Percentiles rank a stretch among this genome's conserved stretches.
Conservation (phyloP, 352 stramenopile species). For the Thalassiosira livingstoniorum region DNA sequence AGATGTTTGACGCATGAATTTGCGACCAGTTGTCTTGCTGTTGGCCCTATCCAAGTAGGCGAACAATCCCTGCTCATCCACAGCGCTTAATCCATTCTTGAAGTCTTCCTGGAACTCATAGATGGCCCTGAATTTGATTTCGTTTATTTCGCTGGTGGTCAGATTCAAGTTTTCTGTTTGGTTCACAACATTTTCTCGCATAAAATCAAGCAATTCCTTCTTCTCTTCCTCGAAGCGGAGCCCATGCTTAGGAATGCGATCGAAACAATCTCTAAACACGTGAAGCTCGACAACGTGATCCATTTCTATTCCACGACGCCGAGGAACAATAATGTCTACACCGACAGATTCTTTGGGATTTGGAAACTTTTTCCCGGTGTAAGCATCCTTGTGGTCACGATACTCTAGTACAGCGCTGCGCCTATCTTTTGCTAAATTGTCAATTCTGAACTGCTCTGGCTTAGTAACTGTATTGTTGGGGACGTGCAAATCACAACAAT, state of each 20-base stretch:
- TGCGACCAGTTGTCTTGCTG: not conserved
- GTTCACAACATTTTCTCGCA: conserved; percentile 10
- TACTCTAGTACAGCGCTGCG: conserved; percentile 1
- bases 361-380: not conserved
- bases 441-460: conserved; percentile 8
- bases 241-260: conserved; percentile 11
- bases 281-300: conserved; percentile 27
- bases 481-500: not conserved
- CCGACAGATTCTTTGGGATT: no score
- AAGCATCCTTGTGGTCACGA: conserved; percentile 9
- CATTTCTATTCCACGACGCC: conserved; percentile 1
- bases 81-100: not conserved
- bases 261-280: conserved; percentile 7
- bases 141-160: not conserved
- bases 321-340: no score
- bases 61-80: not conserved
- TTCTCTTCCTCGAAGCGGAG: conserved; percentile 6
- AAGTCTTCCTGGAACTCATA: conserved; percentile 11
- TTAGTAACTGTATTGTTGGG: not conserved
- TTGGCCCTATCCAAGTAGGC: not conserved
- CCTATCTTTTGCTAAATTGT: not conserved
- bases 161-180: conserved; percentile 11
- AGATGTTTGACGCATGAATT: not conserved
- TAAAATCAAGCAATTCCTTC: conserved; percentile 1
- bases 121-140: conserved; percentile 3